A percentile compares a stretch with the other conserved stretches of the same genome.
Conservation (phyloP, 2,329 filamentous ascomycete species). For the Xylaria multiplex region DNA sequence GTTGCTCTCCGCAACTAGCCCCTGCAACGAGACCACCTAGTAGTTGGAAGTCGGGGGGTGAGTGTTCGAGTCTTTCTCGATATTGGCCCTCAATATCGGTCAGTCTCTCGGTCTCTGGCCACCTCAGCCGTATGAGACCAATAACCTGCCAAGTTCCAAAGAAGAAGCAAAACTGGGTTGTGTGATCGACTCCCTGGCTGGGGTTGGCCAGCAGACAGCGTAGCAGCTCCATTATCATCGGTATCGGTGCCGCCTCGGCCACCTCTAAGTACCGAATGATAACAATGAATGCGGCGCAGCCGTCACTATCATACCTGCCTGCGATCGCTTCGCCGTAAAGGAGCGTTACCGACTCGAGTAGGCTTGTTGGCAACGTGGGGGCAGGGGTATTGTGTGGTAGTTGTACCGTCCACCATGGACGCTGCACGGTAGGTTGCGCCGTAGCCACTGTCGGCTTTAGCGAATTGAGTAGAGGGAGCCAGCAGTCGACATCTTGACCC, state of each 20-base stretch:
- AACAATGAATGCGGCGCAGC: not conserved
- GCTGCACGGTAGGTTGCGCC: not conserved
- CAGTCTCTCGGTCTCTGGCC: not conserved
- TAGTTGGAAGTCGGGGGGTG: not conserved
- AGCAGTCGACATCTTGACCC: not conserved
- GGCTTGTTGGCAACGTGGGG: not conserved
- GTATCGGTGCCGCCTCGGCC: slow-evolving; percentile 1
- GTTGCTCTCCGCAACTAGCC: no score
- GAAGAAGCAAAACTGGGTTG: not conserved
- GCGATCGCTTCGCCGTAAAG: not conserved
- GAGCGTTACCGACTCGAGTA: not conserved
- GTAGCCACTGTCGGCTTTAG: not conserved
- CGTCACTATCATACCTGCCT: not conserved
- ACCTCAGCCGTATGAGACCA: slow-evolving; percentile 4
- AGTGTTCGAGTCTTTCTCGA: not conserved
- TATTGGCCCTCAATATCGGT: not conserved
- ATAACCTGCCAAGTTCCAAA: not conserved
- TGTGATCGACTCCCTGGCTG: not conserved
- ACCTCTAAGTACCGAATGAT: not conserved
- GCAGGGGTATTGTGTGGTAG: not conserved
- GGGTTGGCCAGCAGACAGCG: not conserved
- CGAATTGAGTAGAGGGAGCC: not conserved
- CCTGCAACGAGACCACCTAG: no score
- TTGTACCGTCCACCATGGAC: not conserved
- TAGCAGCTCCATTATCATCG: not conserved